Evolutionary conservation across 805 yeast genomes (phyloP).

Genomic region (Dipodascus geniculatus): DNA sequence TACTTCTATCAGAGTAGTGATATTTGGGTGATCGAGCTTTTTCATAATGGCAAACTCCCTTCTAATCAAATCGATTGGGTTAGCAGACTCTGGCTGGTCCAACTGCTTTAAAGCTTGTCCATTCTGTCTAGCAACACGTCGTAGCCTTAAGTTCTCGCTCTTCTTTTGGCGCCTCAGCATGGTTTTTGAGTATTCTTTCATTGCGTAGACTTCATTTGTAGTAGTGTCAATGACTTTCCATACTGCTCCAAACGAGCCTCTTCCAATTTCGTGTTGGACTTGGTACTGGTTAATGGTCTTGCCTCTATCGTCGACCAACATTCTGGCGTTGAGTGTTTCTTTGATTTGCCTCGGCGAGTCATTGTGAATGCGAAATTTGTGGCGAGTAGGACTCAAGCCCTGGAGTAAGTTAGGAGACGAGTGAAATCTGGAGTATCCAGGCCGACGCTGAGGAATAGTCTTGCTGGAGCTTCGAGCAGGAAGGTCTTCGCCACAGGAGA

Average conservation of each 20-base stretch:
- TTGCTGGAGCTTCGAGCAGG: not conserved
- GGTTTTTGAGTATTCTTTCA: conserved; percentile 30
- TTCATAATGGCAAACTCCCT: conserved; percentile 67
- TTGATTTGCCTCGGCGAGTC: conserved; percentile 23
- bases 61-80: conserved; percentile 25
- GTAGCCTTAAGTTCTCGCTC: conserved; percentile 17
- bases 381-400: conserved; percentile 24
- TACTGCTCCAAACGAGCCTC: conserved; percentile 85
- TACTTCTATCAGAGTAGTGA: conserved; percentile 55
- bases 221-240: conserved; percentile 65
- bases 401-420: conserved; percentile 21
- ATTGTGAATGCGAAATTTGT: conserved; percentile 25
- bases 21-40: conserved; percentile 63
- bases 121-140: conserved; percentile 6
- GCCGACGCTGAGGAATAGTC: conserved; percentile 12
- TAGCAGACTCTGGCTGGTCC: not conserved
- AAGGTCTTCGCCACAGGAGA: not conserved
- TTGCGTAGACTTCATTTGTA: conserved; percentile 41
- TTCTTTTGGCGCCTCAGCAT: conserved; percentile 23
- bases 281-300: conserved; percentile 37
- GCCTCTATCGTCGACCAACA: conserved; percentile 21
- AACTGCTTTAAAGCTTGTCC: not conserved
- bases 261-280: conserved; percentile 67
- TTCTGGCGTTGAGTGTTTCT: conserved; percentile 23
- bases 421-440: conserved; percentile 22